phyloP scores from a whole-genome alignment of 495 filamentous ascomycete species.

The Amphirosellinia nigrospora region DNA sequence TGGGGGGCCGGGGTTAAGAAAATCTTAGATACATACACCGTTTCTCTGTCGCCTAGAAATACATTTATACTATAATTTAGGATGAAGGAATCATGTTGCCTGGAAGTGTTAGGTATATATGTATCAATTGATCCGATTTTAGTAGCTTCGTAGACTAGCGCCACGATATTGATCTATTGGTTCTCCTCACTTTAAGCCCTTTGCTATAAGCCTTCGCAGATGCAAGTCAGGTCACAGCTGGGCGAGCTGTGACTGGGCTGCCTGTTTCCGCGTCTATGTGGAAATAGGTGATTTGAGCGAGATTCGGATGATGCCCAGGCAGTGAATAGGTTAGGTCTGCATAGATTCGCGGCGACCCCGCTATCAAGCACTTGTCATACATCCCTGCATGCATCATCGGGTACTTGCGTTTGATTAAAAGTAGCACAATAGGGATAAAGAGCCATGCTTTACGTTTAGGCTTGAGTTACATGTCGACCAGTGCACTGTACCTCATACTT shows the following conservation, averaged over 20 bases:
- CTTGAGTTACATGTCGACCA: neutral
- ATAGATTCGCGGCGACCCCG: neutral
- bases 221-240: conserved; percentile 8
- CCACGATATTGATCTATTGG: conserved; percentile 15
- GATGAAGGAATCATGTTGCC: too few species aligned
- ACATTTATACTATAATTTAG: too few species aligned
- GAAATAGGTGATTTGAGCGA: neutral
- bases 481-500: too few species aligned
- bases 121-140: too few species aligned
- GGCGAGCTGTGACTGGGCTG: neutral
- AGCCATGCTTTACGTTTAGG: neutral
- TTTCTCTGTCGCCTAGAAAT: too few species aligned
- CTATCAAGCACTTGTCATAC: neutral
- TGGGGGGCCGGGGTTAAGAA: neutral
- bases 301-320: neutral
- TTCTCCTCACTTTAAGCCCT: neutral
- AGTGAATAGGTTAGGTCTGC: too few species aligned
- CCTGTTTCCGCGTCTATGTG: neutral
- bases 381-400: neutral
- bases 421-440: neutral
- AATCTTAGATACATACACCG: neutral
- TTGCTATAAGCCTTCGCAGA: neutral
- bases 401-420: too few species aligned
- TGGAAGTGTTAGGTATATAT: too few species aligned
- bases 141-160: neutral